Evolutionary conservation across 148 eudicot genomes (phyloP), one percentile per base, ranked within the genome.

Genomic region (Vaccinium darrowii): DNA sequence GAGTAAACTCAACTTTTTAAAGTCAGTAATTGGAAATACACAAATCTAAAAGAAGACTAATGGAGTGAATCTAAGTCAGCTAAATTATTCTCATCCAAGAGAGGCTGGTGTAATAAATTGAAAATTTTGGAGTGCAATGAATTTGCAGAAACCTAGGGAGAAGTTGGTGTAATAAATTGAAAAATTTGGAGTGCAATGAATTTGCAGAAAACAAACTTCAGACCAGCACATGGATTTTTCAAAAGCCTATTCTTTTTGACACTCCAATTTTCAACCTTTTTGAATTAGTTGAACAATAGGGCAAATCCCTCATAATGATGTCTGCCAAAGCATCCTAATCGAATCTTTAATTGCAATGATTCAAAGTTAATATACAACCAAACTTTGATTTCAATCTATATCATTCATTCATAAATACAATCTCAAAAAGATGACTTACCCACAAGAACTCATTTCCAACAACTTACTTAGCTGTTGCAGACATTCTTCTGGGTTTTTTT

Each of bases 271-370:
- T 62, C 67, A 15, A 19, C 19, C 67, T 23, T 52, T 5, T 82
- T 67, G 12, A 67, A 69, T 69, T 69, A 9, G 43, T 27, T 69
- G 43, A 69, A 5, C 43, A n/a, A 65, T 10, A 18, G 14, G 19
- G 21, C 27, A 56, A 56, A 36, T 49, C n/a, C 86, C 51, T 50
- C 51, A 76, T 84, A 84, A 78, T 84, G 81, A 84, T 84, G 50
- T 50, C 75, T 77, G 39, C 36, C 11, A 25, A 30, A 30, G 56
- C 13, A 53, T 23, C 73, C 15, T 27, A 23, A 67, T 36, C 7
- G 4, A 49, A 73, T 15, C 19, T 36, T 36, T 15, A 50, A 73
- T 73, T 36, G 21, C 15, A 67, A 67, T 25, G 33, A 67, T 23
- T 23, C 30, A 11, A 67, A 67, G 15, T 67, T n/a, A 62, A 7